Conservation (phyloP, 352 stramenopile species). For the Globisporangium spiculum region DNA sequence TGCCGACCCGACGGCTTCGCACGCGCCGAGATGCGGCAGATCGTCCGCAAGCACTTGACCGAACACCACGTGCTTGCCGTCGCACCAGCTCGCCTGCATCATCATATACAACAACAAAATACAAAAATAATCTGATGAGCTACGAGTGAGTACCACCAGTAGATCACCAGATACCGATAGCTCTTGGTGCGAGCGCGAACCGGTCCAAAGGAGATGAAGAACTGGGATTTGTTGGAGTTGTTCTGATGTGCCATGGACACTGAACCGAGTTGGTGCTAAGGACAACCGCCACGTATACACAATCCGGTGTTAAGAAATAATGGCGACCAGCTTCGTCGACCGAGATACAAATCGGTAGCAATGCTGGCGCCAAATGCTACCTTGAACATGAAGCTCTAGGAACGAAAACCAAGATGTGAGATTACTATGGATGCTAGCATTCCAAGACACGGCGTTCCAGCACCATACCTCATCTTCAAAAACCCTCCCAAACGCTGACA, state of each 20-base stretch:
- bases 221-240: constrained; percentile 97
- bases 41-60: constrained; percentile 90
- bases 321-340: neutral
- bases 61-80: constrained; percentile 99
- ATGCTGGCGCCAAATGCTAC: constrained; percentile 17
- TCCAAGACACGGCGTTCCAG: neutral
- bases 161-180: neutral
- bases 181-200: constrained; percentile 21
- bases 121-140: neutral
- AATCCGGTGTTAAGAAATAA: neutral
- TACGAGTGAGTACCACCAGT: neutral
- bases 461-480: constrained; percentile 95
- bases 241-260: constrained; percentile 98
- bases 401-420: neutral
- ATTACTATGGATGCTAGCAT: neutral
- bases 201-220: constrained; percentile 96
- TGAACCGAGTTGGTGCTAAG: constrained; percentile 89
- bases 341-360: neutral
- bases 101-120: too few species aligned
- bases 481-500: constrained; percentile 91
- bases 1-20: constrained; percentile 45
- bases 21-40: constrained; percentile 42
- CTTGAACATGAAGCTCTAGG: constrained; percentile 88
- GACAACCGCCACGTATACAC: constrained; percentile 22
- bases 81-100: constrained; percentile 76